Conservation (phyloP, 306 rosid species). For the Malus sieversii region DNA sequence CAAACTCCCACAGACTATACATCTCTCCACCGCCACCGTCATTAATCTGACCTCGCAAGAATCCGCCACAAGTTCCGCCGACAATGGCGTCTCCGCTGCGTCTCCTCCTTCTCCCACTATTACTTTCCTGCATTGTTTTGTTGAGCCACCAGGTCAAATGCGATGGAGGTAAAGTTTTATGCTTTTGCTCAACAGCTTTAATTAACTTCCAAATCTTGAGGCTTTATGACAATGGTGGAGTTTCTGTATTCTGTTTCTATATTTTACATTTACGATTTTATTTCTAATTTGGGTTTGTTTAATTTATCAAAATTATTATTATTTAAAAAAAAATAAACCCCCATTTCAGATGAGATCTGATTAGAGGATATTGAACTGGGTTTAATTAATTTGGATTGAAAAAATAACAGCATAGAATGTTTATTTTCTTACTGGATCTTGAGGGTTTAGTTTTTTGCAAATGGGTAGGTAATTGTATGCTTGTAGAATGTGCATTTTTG, state of each 20-base stretch:
- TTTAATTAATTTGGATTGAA: background rate
- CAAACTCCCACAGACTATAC: background rate
- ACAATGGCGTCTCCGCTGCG: slow-evolving; percentile 33
- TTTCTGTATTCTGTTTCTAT: background rate
- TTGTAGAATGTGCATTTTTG: background rate
- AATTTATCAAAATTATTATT: background rate
- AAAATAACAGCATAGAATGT: background rate
- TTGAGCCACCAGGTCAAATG: slow-evolving; percentile 38
- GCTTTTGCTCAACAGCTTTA: background rate
- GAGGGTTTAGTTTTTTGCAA: slow-evolving; percentile 2
- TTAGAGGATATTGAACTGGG: slow-evolving; percentile 15
- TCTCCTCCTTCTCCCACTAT: slow-evolving; percentile 22
- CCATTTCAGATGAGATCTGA: slow-evolving; percentile 35
- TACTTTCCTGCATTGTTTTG: slow-evolving; percentile 40
- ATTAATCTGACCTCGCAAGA: background rate
- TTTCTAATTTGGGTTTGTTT: slow-evolving; percentile 1
- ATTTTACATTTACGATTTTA: background rate
- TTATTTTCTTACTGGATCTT: slow-evolving; percentile 12
- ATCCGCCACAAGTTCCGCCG: background rate
- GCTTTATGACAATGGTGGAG: background rate
- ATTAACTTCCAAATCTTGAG: background rate
- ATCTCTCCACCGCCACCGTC: background rate
- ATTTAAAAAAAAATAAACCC: background rate
- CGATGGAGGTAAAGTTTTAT: slow-evolving; percentile 33
- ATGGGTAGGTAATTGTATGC: no score